Evolutionary conservation across 2,329 filamentous ascomycete species (phyloP), one percentile per base, ranked within the genome.

Genomic region (Verticillium tricorpus): DNA sequence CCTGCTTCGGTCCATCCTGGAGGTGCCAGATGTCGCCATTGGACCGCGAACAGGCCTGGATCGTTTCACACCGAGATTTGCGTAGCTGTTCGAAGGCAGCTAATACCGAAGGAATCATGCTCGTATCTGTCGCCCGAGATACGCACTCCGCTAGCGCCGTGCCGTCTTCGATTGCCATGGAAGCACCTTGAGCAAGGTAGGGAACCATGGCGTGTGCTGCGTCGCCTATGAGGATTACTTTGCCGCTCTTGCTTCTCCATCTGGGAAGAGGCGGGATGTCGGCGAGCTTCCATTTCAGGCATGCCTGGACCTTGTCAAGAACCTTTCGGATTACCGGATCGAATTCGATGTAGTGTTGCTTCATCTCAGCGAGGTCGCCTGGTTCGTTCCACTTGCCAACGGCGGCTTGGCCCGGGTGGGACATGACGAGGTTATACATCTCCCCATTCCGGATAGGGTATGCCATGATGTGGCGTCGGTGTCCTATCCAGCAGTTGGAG

Each of bases 191-290:
- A 7, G 63, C 61, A 19, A 57, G 35, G 56, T 25, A 64, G 1
- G 69, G 69, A 2, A 66, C 61, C 67, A 69, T 70, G 57, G 67
- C 64, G 57, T 70, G 69, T 35, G 66, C 65, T 1, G 67, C 66
- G 55, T 70, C 69, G 17, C 69, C 69, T 6, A 69, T 55, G 6
- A 70, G 57, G 1, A 57, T 19, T 2, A 34, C 56, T 17, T 37
- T 35, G 9, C 56, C 56, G 32, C 17, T 57, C 5, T 8, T 17
- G 22, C 19, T 19, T n/a, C 35, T 34, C 56, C 56, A 57, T 1
- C 45, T 59, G 40, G 40, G 35, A 76, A 74, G n/a, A 80, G 78
- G 57, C 1, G 28, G 35, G 22, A 59, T n/a, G 32, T 59, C 57
- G n/a, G 40, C 40, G 14, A 59, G 28, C 15, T 35, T 31, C 57